phyloP scores from a whole-genome alignment of 2,329 filamentous ascomycete genomes.

The Alternaria longipes region DNA sequence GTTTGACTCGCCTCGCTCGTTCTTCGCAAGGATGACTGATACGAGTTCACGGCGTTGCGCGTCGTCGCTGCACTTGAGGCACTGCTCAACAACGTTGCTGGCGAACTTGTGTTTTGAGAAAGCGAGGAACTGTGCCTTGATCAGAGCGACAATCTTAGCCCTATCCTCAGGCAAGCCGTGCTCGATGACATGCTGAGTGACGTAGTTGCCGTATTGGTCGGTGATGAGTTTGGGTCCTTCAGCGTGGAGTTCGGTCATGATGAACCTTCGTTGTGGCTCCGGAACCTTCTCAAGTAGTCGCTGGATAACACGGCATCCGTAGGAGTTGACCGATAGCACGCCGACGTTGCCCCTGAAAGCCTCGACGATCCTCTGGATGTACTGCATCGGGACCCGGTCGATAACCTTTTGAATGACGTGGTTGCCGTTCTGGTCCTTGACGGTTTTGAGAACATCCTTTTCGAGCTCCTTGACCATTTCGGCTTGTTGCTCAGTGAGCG shows the following conservation, averaged over 20 bases:
- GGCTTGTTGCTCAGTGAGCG: slow-evolving; percentile 90
- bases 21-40: slow-evolving; percentile 54
- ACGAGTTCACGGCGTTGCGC: slow-evolving; percentile 77
- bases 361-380: slow-evolving; percentile 86
- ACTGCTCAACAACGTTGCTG: slow-evolving; percentile 96
- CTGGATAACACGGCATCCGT: slow-evolving; percentile 93
- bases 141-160: slow-evolving; percentile 74
- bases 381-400: slow-evolving; percentile 76
- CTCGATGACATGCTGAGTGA: slow-evolving; percentile 89
- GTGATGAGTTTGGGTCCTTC: slow-evolving; percentile 77
- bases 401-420: slow-evolving; percentile 97
- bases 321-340: slow-evolving; percentile 78
- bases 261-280: slow-evolving; percentile 72
- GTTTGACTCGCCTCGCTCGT: slow-evolving; percentile 72
- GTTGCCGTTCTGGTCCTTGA: slow-evolving; percentile 91
- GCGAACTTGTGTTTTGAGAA: slow-evolving; percentile 96
- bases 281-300: slow-evolving; percentile 86
- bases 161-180: slow-evolving; percentile 78
- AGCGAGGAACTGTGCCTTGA: slow-evolving; percentile 74
- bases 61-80: slow-evolving; percentile 75
- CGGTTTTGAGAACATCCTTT: slow-evolving; percentile 76
- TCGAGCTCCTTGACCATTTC: slow-evolving; percentile 85
- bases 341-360: slow-evolving; percentile 80
- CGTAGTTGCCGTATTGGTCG: slow-evolving; percentile 95
- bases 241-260: slow-evolving; percentile 81